These are phyloP conservation scores for Cyclotella baltica DNA, from an alignment of 108 stramenopile species.

Conservation along the genomic window DNA sequence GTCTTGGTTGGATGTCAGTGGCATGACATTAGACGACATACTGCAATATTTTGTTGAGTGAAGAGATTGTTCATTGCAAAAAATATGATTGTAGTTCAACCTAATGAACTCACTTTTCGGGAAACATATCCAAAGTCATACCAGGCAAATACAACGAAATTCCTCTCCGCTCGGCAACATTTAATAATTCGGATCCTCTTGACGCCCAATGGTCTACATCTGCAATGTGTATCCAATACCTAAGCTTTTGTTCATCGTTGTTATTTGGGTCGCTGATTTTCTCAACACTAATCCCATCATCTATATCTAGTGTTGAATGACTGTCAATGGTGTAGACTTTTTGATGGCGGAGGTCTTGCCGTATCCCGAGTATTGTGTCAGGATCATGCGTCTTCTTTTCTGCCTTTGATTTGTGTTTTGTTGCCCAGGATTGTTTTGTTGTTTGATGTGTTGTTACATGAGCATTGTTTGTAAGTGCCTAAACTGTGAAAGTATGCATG, in stretches of 20 bases:
- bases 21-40: conserved; percentile 62
- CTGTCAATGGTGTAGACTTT: conserved; percentile 86
- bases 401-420: not conserved
- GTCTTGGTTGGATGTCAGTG: conserved; percentile 61
- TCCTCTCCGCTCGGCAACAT: conserved; percentile 61
- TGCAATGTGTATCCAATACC: conserved; percentile 88
- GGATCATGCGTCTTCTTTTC: conserved; percentile 48
- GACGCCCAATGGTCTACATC: conserved; percentile 83
- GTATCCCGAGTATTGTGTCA: conserved; percentile 65
- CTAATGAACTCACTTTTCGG: conserved; percentile 53
- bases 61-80: too few relatives aligned
- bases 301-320: conserved; percentile 72
- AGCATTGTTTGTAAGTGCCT: not conserved
- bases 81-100: not conserved
- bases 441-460: not conserved
- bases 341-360: conserved; percentile 64
- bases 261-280: conserved; percentile 23
- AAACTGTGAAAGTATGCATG: not conserved
- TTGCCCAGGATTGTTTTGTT: not conserved
- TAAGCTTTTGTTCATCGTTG: conserved; percentile 21
- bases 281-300: conserved; percentile 81
- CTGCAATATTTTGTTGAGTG: conserved; percentile 15
- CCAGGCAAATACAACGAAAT: conserved; percentile 77
- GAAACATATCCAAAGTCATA: conserved; percentile 75
- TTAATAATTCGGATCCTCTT: conserved; percentile 58